Evolutionary conservation across 192 early-diverging fungal genomes (phyloP).

Genomic region (Chytriomyces hyalinus): DNA sequence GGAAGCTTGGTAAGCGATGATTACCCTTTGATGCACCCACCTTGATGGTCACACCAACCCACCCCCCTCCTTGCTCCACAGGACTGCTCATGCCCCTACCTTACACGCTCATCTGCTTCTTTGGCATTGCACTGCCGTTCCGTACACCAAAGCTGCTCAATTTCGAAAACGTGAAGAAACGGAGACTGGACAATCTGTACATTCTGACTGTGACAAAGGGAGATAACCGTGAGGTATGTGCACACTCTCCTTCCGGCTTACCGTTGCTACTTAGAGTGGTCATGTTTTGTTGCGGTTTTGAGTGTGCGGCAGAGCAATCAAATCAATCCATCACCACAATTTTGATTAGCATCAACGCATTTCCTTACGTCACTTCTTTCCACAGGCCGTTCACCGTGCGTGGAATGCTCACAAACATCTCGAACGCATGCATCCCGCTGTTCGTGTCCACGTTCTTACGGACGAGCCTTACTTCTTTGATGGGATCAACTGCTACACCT

Average conservation of each 20-base stretch:
- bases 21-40: background rate
- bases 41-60: background rate
- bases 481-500: slow-evolving; percentile 66
- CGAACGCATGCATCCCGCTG: slow-evolving; percentile 57
- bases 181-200: slow-evolving; percentile 61
- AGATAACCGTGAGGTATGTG: slow-evolving; percentile 48
- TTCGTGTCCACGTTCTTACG: slow-evolving; percentile 64
- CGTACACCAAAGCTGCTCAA: slow-evolving; percentile 58
- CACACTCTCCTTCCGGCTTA: too few species aligned
- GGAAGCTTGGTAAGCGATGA: slow-evolving; percentile 57
- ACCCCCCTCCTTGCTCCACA: slow-evolving; percentile 14
- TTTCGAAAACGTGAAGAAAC: slow-evolving; percentile 52
- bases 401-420: slow-evolving; percentile 64
- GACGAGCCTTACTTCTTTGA: slow-evolving; percentile 68
- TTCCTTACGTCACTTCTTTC: background rate
- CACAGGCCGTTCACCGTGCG: slow-evolving; percentile 53
- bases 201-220: slow-evolving; percentile 64
- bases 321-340: background rate
- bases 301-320: background rate
- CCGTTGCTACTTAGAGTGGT: too few species aligned
- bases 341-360: background rate
- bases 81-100: slow-evolving; percentile 61
- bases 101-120: slow-evolving; percentile 65
- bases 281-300: too few species aligned
- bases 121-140: slow-evolving; percentile 60